Evolutionary conservation across 345 rosid species (phyloP), one percentile per base, ranked within the genome.

Genomic region (Triadica sebifera): DNA sequence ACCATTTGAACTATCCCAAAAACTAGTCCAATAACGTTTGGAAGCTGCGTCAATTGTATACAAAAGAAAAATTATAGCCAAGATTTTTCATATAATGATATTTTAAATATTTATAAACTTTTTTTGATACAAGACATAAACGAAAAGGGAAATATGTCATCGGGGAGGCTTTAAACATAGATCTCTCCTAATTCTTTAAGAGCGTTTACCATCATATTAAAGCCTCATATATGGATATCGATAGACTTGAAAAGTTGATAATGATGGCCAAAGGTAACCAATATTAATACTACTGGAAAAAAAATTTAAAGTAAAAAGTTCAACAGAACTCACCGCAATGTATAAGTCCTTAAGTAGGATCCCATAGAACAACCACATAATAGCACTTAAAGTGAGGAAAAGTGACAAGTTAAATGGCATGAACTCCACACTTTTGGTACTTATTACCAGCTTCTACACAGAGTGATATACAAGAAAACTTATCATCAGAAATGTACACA

Each of bases 331-430:
- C 68, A 84, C 90, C 43, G 83, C 80, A 71, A 87, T 49, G 67
- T 78, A 84, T n/a, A 76, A 38, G 76, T 84, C 84, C 37, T 79
- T 79, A 4, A 58, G 58, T 8, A 79, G 20, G 1, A 84, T 5
- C 29, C 87, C 87, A 29, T 81, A 81, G 52, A 77, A 62, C 59
- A 81, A 50, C 87, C 84, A 81, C 77, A 19, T 51, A 20, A 84
- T 4, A 3, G 84, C 84, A 65, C 76, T 81, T 12, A 79, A 49
- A 6, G 81, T 76, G 47, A 84, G 83, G 13, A 74, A 79, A 49
- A 81, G 22, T 7, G 87, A 81, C 20, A 84, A 50, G n/a, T n/a
- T n/a, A n/a, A n/a, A n/a, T 46, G 87, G 84, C 87, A 84, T 84
- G 69, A 81, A 84, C 87, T 84, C 84, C 57, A 84, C 84, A 51